Conservation (phyloP, 345 rosid genomes). For the Pistacia atlantica region DNA sequence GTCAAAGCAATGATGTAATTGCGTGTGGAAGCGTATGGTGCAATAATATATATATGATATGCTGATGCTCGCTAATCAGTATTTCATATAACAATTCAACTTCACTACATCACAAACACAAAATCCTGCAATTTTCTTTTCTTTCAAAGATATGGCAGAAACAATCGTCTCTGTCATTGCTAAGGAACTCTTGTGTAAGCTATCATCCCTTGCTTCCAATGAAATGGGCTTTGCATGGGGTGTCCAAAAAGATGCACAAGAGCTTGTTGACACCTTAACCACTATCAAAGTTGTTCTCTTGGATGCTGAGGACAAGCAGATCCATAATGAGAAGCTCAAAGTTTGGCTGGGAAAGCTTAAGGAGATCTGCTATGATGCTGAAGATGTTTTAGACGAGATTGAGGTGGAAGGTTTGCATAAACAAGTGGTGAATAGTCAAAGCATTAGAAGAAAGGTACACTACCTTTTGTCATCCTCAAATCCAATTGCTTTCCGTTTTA, state of each 20-base stretch:
- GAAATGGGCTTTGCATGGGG: background rate
- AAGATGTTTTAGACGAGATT: constrained; percentile 5
- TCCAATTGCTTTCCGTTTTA: constrained; percentile 1
- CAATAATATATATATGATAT: too few relatives aligned
- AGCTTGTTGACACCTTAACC: background rate
- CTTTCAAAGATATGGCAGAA: too few relatives aligned
- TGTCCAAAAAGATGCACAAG: background rate
- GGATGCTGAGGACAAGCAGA: constrained; percentile 9
- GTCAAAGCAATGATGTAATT: too few relatives aligned
- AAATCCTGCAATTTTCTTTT: too few relatives aligned
- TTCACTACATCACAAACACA: too few relatives aligned
- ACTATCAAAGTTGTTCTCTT: constrained; percentile 9
- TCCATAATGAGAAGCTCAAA: background rate
- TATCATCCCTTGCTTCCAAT: background rate
- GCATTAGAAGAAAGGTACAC: background rate
- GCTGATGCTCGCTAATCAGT: too few relatives aligned
- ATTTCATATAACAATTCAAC: too few relatives aligned
- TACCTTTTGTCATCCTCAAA: background rate
- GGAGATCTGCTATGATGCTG: constrained; percentile 15
- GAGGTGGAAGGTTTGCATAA: background rate
- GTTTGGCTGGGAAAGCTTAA: constrained; percentile 18
- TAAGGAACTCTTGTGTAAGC: background rate
- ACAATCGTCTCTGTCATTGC: background rate
- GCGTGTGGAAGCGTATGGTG: too few relatives aligned
- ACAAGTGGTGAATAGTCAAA: background rate